Evolutionary conservation across 306 rosid species (phyloP), one percentile per base, ranked within the genome.

Genomic region (Rosa lucieae): DNA sequence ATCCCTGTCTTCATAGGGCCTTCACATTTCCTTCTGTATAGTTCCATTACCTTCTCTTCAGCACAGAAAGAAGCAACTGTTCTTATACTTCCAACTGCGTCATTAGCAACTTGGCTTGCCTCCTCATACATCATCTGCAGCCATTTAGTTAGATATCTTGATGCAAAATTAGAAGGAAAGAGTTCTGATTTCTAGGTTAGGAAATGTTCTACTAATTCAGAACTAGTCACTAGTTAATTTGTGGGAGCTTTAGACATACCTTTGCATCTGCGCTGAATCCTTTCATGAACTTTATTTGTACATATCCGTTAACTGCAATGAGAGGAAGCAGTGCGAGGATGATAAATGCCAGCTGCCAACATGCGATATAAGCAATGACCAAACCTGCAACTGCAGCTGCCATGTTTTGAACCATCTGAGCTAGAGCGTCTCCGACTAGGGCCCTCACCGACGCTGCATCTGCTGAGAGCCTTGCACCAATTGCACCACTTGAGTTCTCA

Each of bases 21-120:
- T 79, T 92, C 94, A 67, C 98, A 94, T 84, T 92, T 94, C 75
- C 84, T 87, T 67, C 81, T 72, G 72, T 94, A 94, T 14, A 90
- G 82, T 78, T 92, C 96, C 97, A 92, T 90, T 76, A 94, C 98
- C 81, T 90, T 92, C 76, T 88, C 95, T 83, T 94, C 98, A 3
- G 97, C 94, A 77, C 98, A 90, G 76, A 92, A 94, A 42, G 98
- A 94, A 77, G 96, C 89, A 44, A 94, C 94, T 1, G 96, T 94
- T 83, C 98, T 90, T 84, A 94, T 92, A 74, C 98, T 89, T 55
- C 98, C 97, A 63, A 94, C 97, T 2, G 97, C 98, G 72, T 94
- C 98, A 68, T 84, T 92, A 10, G 97, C 98, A 51, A 94, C 93
- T 82, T 92, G 98, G 74, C 97, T 94, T 9, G 97, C 98, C 37